These are phyloP conservation scores for Gossypium raimondii DNA, from an alignment of 345 rosid species.

Conservation along the genomic window DNA sequence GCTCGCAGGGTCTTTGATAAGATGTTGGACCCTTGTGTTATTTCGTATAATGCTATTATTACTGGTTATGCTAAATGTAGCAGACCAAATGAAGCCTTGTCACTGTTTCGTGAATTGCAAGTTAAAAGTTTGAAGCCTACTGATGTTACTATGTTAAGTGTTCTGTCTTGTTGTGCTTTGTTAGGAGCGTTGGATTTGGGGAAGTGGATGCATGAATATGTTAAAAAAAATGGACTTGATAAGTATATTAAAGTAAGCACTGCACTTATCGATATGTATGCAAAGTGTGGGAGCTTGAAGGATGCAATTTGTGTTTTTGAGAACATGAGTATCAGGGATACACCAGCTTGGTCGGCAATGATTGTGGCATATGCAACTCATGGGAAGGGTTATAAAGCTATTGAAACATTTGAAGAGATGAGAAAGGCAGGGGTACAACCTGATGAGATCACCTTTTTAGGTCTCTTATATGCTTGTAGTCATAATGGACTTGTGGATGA, in stretches of 20 bases:
- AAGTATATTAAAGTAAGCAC: constrained; percentile 65
- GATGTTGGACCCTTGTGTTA: constrained; percentile 55
- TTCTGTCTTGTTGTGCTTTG: constrained; percentile 73
- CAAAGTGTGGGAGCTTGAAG: constrained; percentile 84
- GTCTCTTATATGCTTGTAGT: constrained; percentile 73
- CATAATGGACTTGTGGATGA: constrained; percentile 73
- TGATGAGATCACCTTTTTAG: constrained; percentile 73
- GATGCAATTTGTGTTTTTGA: constrained; percentile 57
- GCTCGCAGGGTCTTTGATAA: constrained; percentile 58
- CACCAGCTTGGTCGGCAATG: constrained; percentile 84
- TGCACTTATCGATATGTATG: constrained; percentile 82
- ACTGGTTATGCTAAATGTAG: constrained; percentile 60
- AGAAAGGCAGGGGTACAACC: constrained; percentile 39
- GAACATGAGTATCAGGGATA: constrained; percentile 55
- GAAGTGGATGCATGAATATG: constrained; percentile 75
- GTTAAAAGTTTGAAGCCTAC: constrained; percentile 48
- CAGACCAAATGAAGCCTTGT: constrained; percentile 66
- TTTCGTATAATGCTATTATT: constrained; percentile 72
- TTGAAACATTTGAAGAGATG: constrained; percentile 61
- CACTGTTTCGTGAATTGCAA: constrained; percentile 72
- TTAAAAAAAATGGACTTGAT: constrained; percentile 46
- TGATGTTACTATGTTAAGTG: constrained; percentile 71
- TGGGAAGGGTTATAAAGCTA: constrained; percentile 61
- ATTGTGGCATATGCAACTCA: constrained; percentile 80
- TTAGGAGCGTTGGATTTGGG: constrained; percentile 82